Percentiles rank a stretch among this genome's conserved stretches.
phyloP scores from a whole-genome alignment of 2,329 filamentous ascomycete species.

The Blastomyces emzantsi region DNA sequence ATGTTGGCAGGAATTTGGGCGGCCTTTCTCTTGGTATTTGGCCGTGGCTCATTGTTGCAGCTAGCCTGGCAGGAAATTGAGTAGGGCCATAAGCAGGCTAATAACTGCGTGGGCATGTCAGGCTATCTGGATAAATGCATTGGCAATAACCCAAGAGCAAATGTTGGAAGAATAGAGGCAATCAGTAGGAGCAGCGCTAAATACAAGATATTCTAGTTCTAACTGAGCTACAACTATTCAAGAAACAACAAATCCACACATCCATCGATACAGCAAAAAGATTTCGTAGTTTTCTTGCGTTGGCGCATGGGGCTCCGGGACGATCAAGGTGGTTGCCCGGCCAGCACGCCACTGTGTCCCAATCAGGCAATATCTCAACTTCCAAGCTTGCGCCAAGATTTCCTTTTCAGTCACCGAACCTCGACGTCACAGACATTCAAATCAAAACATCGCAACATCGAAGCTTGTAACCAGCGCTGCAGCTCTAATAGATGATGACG shows the following conservation, averaged over 20 bases:
- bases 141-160: no score
- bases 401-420: neutral
- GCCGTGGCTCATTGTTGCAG: no score
- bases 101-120: no score
- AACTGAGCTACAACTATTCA: neutral
- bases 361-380: slow-evolving; percentile 25
- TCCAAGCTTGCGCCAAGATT: neutral
- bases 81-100: no score
- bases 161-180: neutral
- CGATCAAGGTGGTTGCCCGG: slow-evolving; percentile 33
- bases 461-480: neutral
- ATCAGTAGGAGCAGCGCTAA: neutral
- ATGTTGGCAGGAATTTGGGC: no score
- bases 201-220: neutral
- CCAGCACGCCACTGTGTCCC: slow-evolving; percentile 20
- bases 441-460: neutral
- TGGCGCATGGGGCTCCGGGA: no score
- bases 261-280: neutral
- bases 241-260: no score
- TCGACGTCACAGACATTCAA: neutral
- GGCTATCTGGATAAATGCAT: no score
- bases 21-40: neutral
- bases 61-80: no score
- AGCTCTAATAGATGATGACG: neutral
- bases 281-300: neutral